Evolutionary conservation across 441 rosid species (phyloP).

Genomic region (Syzygium syzygioides): DNA sequence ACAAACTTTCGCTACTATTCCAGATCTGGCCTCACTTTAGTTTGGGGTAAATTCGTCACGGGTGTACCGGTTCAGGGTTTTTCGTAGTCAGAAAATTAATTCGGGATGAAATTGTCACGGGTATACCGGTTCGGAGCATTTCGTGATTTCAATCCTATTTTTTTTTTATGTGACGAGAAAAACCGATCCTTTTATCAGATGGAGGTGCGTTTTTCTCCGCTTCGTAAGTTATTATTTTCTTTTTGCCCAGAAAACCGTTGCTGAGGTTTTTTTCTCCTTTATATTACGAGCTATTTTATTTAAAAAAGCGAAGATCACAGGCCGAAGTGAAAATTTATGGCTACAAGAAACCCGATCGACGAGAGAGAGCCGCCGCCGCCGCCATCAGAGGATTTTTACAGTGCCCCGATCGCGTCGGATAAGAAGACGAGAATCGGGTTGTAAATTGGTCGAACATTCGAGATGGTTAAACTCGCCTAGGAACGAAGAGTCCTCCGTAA

Average conservation of each 20-base stretch:
- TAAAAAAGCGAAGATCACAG: background rate
- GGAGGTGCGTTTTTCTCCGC: background rate
- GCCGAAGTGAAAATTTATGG: background rate
- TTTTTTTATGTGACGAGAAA: background rate
- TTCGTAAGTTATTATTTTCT: background rate
- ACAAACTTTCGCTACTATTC: rapidly evolving
- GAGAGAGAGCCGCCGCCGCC: background rate
- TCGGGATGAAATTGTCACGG: too few relatives aligned
- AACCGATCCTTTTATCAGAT: rapidly evolving
- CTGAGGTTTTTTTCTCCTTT: background rate
- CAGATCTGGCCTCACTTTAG: too few relatives aligned
- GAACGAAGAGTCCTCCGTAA: background rate
- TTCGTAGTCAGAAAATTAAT: too few relatives aligned
- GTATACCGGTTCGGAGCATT: too few relatives aligned
- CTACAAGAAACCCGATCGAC: too few relatives aligned
- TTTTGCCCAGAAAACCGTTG: rapidly evolving
- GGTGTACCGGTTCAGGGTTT: too few relatives aligned
- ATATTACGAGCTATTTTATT: background rate
- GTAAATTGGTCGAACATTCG: too few relatives aligned
- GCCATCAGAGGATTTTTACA: too few relatives aligned
- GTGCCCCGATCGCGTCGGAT: too few relatives aligned
- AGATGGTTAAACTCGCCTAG: background rate
- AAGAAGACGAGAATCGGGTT: too few relatives aligned
- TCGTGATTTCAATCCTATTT: background rate
- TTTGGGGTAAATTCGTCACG: too few relatives aligned